These are phyloP conservation scores for Aleurites moluccanus DNA, from an alignment of 441 rosid species.

Conservation along the genomic window DNA sequence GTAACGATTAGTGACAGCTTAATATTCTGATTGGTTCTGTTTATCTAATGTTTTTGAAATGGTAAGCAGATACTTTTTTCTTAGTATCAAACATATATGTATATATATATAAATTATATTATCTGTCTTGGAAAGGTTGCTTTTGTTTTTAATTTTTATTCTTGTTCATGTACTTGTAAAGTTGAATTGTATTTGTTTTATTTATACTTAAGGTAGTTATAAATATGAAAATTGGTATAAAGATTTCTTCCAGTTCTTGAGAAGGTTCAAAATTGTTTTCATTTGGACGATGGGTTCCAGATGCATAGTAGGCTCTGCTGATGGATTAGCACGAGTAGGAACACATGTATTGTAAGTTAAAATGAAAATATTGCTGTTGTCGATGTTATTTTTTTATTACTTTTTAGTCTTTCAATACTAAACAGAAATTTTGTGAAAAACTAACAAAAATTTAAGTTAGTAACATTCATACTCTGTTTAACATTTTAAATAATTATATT, in stretches of 20 bases:
- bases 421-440: background rate
- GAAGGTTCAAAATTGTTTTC: background rate
- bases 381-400: background rate
- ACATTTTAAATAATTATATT: background rate
- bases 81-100: too few relatives aligned
- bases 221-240: background rate
- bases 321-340: too few relatives aligned
- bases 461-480: background rate
- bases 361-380: background rate
- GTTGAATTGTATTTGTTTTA: background rate
- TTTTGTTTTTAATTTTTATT: background rate
- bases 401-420: background rate
- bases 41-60: background rate
- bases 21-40: background rate
- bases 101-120: background rate
- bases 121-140: background rate
- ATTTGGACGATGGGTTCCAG: background rate
- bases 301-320: background rate
- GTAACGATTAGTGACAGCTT: background rate
- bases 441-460: background rate
- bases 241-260: too few relatives aligned
- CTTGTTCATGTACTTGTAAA: too few relatives aligned
- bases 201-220: too few relatives aligned
- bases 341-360: background rate
- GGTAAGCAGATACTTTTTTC: too few relatives aligned